phyloP scores from a whole-genome alignment of 2,329 filamentous ascomycete species.

The Fusarium tricinctum region DNA sequence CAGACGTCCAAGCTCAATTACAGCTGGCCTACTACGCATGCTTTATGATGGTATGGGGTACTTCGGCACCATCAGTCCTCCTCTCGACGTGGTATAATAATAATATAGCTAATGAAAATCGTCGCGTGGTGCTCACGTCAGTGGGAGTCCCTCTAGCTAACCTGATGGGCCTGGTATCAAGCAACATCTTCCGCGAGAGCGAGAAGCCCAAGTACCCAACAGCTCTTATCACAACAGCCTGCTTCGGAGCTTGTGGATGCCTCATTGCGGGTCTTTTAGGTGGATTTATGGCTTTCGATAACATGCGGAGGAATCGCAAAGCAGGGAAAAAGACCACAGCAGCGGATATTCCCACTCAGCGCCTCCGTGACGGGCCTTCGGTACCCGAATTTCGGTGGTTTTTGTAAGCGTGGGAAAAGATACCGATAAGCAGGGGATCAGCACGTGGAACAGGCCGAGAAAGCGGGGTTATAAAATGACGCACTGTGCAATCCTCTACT shows the following conservation, averaged over 20 bases:
- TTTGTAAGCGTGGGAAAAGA: neutral
- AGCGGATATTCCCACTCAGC: slow-evolving; percentile 8
- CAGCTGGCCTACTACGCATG: slow-evolving; percentile 20
- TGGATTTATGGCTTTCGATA: slow-evolving; percentile 70
- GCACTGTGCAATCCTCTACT: slow-evolving; percentile 18
- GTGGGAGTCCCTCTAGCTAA: slow-evolving; percentile 10
- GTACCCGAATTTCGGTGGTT: slow-evolving; percentile 30
- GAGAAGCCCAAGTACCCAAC: slow-evolving; percentile 76
- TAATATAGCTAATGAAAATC: accelerated
- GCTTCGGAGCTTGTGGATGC: slow-evolving; percentile 73
- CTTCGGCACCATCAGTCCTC: slow-evolving; percentile 7
- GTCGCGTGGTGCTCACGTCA: neutral
- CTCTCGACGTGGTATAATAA: slow-evolving; percentile 26
- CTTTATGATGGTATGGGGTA: slow-evolving; percentile 34
- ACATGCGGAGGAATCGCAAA: slow-evolving; percentile 49
- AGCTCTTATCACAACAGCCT: slow-evolving; percentile 74
- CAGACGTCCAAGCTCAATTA: slow-evolving; percentile 7
- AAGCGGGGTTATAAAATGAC: slow-evolving; percentile 5
- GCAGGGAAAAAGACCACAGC: slow-evolving; percentile 22
- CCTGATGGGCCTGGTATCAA: slow-evolving; percentile 69
- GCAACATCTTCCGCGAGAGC: slow-evolving; percentile 75
- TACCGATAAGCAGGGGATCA: slow-evolving; percentile 4
- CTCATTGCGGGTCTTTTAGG: slow-evolving; percentile 69
- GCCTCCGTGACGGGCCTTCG: slow-evolving; percentile 16
- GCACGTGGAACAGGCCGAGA: neutral